Base-by-base conservation (phyloP, 495 filamentous ascomycete genomes). In the Parathielavia hyrcaniae region DNA sequence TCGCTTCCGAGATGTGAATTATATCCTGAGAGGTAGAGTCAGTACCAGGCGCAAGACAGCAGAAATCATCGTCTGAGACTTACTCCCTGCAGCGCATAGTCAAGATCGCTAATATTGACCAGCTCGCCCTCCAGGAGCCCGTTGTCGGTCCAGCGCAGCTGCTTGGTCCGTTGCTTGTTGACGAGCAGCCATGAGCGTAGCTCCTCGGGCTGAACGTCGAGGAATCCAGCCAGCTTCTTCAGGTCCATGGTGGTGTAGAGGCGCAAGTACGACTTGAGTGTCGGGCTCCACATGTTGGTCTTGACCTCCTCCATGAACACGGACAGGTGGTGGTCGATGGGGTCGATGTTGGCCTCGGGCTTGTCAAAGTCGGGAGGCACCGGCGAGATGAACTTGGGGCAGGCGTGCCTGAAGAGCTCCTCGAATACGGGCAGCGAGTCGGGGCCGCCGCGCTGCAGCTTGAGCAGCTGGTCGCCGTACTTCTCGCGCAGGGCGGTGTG, bases 251-350 rank as follows among this genome's bases (percentile, higher is more conserved):
- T 98, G 41, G 95, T 97, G 81, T 98, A 98, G 55, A 98, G 90
- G 71, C 95, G 93, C 57, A 98, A 83, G 79, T 97, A 98, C 53
- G 91, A 96, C 77, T 92, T 95, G 66, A 98, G 83, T 39, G 91
- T 96, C 40, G 93, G 93, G 70, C 87, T 89, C 77, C 86, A 86
- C 76, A 96, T 97, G 81, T 96, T 96, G 61, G 82, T 89, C 84
- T 93, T 95, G 68, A 98, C 91, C 79, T 97, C 93, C 59, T 96
- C 90, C 92, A 98, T 97, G 79, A 98, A 98, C 77, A 97, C 87
- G 67, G 85, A 79, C 64, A 93, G 84, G 73, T 98, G 95, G 79
- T 98, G 93, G 72, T 98, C 91, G 64, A 96, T 85, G 59, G 93
- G 95, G 75, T 98, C 93, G 68, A 97, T 77, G 79, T 98, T 98